These are phyloP conservation scores for Colletotrichum lini DNA, from an alignment of 2,329 filamentous ascomycete species.

Conservation along the genomic window DNA sequence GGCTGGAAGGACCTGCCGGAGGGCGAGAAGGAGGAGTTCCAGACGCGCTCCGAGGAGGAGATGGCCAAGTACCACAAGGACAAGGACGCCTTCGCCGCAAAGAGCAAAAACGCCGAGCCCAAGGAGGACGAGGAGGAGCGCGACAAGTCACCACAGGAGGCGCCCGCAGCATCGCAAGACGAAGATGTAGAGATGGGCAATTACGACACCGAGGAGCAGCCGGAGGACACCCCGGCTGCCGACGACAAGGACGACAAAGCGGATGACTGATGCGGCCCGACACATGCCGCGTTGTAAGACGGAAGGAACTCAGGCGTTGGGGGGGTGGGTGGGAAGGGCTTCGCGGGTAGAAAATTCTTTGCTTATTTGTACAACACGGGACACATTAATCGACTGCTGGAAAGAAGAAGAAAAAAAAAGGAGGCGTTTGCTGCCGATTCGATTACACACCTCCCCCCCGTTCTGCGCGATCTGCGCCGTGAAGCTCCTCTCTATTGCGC, in stretches of 20 bases:
- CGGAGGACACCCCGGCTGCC: conserved; percentile 37
- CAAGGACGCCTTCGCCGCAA: conserved; percentile 50
- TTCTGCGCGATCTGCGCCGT: conserved; percentile 20
- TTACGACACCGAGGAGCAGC: conserved; percentile 60
- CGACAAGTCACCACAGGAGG: conserved; percentile 42
- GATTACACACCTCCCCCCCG: not conserved
- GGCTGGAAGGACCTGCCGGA: conserved; percentile 69
- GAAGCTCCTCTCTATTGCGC: conserved; percentile 37
- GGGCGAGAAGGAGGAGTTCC: conserved; percentile 64
- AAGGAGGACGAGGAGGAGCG: conserved; percentile 44
- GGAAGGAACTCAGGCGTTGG: conserved; percentile 29
- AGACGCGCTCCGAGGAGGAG: conserved; percentile 58
- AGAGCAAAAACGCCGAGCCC: conserved; percentile 46
- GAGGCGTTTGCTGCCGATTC: conserved; percentile 8
- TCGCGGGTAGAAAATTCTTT: conserved; percentile 31
- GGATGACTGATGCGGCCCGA: conserved; percentile 20
- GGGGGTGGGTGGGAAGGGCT: not conserved
- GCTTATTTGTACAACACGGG: conserved; percentile 36
- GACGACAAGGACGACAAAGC: conserved; percentile 40
- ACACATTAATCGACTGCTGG: conserved; percentile 22
- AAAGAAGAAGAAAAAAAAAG: not conserved
- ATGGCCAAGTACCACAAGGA: conserved; percentile 59
- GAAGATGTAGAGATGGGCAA: conserved; percentile 66
- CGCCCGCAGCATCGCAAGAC: conserved; percentile 54
- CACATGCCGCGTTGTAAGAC: conserved; percentile 1